Evolutionary conservation across 2,329 filamentous ascomycete species (phyloP), one percentile per base, ranked within the genome.

Genomic region (Bipolaris cookei): DNA sequence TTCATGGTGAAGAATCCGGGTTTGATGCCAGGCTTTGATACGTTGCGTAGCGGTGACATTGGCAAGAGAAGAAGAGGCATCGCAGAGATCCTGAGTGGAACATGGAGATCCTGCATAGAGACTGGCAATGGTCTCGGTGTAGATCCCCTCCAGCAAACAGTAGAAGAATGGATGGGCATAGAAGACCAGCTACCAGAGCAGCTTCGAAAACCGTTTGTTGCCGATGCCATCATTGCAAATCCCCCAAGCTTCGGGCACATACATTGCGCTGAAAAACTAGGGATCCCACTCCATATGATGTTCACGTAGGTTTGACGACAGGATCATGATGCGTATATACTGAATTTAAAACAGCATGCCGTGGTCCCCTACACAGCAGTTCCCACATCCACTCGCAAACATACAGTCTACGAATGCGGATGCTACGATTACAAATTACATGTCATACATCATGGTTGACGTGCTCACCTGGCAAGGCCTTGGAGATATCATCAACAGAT

Each of bases 381-480:
- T 96, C 64, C 90, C 91, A 0, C 92, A 97, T 67, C 92, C 92
- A 0, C 80, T 97, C 21, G 91, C 92, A 0, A 94, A 95, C 62
- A 88, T 96, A 54, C 85, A 90, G 61, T 87, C 86, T 1, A 86
- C 88, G 0, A 91, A 92, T 65, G 89, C 89, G 1, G 91, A 95
- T 66, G 82, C 86, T 4, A 85, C 85, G n/a, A 83, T 91, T 56
- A 89, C 90, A 0, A 96, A 95, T 66, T 94, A 91, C 69, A 82
- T 96, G 54, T 90, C 89, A 0, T 97, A 96, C 68, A 87, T 89
- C 0, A 80, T 96, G 18, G 90, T 96, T 2, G 92, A 97, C 65
- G 91, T 96, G 85, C 87, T 97, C 83, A 93, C 92, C 10, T 96
- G 92, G 92, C 92, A 97, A 76, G 92, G 92, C 0, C 79, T 97